A percentile compares a stretch with the other conserved stretches of the same genome.
Evolutionary conservation across 2,329 filamentous ascomycete species (phyloP).

Genomic region (Fusarium nanum): DNA sequence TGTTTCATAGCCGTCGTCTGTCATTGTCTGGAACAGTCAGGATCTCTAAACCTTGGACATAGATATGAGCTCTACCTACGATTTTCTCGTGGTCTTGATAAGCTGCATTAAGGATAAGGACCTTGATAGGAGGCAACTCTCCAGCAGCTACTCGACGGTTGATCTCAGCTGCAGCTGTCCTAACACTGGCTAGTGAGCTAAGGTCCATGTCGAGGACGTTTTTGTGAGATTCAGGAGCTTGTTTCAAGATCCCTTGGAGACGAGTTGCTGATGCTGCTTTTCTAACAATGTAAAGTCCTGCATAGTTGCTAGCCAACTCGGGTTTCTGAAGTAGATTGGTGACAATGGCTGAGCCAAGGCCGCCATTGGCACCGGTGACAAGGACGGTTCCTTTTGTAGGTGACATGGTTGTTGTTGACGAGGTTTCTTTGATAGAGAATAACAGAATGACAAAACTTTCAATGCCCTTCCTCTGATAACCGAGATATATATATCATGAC

Average conservation of each 20-base stretch:
- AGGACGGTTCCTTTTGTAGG: conserved; percentile 49
- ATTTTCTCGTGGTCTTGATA: conserved; percentile 45
- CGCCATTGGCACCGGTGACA: conserved; percentile 55
- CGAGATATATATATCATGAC: conserved; percentile 31
- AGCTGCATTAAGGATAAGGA: conserved; percentile 53
- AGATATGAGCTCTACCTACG: conserved; percentile 31
- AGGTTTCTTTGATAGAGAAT: neutral
- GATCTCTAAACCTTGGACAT: neutral
- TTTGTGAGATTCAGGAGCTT: conserved; percentile 40
- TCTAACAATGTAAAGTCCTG: conserved; percentile 54
- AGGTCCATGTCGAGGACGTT: conserved; percentile 52
- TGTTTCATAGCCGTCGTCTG: conserved; percentile 48
- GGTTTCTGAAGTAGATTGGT: conserved; percentile 45
- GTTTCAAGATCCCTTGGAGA: conserved; percentile 44
- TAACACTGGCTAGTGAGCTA: conserved; percentile 45
- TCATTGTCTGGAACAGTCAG: conserved; percentile 43
- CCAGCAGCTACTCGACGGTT: conserved; percentile 48
- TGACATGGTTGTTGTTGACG: conserved; percentile 10
- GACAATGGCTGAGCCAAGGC: conserved; percentile 53
- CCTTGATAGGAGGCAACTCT: conserved; percentile 54
- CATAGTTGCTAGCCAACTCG: conserved; percentile 49
- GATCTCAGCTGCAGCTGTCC: conserved; percentile 44
- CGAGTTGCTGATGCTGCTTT: conserved; percentile 47
- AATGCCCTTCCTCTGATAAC: neutral
- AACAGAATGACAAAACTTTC: neutral